Base-by-base conservation (phyloP, 1,139 yeast species). In the Hansenula sp. region DNA sequence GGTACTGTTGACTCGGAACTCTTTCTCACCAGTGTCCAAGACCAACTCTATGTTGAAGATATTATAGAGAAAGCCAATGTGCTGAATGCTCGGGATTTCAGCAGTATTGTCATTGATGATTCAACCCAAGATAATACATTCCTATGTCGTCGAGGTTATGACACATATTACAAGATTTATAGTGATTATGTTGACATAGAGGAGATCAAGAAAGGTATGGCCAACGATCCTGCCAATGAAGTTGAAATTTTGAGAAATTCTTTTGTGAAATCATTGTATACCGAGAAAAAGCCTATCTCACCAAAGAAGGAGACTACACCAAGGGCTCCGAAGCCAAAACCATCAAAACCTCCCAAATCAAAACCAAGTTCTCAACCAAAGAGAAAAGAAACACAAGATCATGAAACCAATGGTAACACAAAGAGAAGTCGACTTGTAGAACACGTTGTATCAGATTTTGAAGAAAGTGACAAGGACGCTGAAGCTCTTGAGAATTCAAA, bases 61-160 rank as follows among this genome's bases (percentile, higher is more conserved):
- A 45, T 54, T 14, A 36, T 54, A 12, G 50, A 43, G 12, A 43
- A 34, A 19, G 56, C 50, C 6, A 42, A 33, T 10, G 51, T 54
- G 4, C 34, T 49, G 29, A 51, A 40, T 20, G 34, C 30, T 24
- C 22, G 36, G 5, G 47, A 44, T 18, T 54, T 52, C 38, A 19
- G 32, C 12, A 44, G 38, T 21, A 44, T 52, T 19, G 36, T 39
- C 14, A 46, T 51, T 28, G 58, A 54, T 33, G 42, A 39, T 12
- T 54, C 56, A 3, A 52, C 46, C 29, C 38, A 38, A 14, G 51
- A 42, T 14, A 42, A 29, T 20, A 50, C 51, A 6, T 54, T 52
- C 35, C 6, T 53, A 3, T 50, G 50, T 29, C 48, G 52, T 1
- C 44, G 38, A 36, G 57, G 58, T 9, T 51, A 48, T 36, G 57